Conservation (phyloP, 805 yeast species). For the Blastobotrys parvus region DNA sequence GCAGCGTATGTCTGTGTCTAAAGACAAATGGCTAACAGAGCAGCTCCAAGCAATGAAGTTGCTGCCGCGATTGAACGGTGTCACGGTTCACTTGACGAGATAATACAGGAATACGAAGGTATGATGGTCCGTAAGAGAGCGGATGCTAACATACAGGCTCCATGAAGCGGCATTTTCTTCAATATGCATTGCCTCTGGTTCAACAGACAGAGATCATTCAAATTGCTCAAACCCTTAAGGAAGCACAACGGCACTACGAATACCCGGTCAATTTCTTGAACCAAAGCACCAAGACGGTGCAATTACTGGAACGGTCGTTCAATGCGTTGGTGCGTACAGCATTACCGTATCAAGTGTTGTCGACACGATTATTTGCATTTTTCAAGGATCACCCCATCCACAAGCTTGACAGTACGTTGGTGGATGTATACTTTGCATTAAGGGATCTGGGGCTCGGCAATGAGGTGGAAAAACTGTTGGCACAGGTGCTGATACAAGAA, state of each 20-base stretch:
- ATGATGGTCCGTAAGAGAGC: background rate
- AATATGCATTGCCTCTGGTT: slow-evolving; percentile 7
- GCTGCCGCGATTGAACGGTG: slow-evolving; percentile 1
- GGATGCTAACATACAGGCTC: background rate
- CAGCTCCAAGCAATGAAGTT: slow-evolving; percentile 2
- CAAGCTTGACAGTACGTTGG: background rate
- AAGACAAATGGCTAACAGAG: no score
- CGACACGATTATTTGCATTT: slow-evolving; percentile 6
- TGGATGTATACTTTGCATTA: slow-evolving; percentile 6
- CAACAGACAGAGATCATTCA: slow-evolving; percentile 5
- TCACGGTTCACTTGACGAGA: no score
- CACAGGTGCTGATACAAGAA: slow-evolving; percentile 12
- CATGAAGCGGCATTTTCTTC: slow-evolving; percentile 4
- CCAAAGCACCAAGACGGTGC: background rate
- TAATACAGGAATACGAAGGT: no score
- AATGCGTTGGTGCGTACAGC: slow-evolving; percentile 18
- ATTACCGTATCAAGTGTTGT: slow-evolving; percentile 8
- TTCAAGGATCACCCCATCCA: slow-evolving; percentile 9
- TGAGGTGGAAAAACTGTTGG: slow-evolving; percentile 16
- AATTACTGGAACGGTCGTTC: slow-evolving; percentile 11
- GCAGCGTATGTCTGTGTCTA: no score
- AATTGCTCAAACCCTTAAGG: slow-evolving; percentile 6
- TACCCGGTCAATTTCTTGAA: slow-evolving; percentile 9
- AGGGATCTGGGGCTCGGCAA: slow-evolving; percentile 17
- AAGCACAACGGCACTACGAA: slow-evolving; percentile 10